Base-by-base conservation (phyloP, 2,329 filamentous ascomycete species). In the Aspergillus sp. region DNA sequence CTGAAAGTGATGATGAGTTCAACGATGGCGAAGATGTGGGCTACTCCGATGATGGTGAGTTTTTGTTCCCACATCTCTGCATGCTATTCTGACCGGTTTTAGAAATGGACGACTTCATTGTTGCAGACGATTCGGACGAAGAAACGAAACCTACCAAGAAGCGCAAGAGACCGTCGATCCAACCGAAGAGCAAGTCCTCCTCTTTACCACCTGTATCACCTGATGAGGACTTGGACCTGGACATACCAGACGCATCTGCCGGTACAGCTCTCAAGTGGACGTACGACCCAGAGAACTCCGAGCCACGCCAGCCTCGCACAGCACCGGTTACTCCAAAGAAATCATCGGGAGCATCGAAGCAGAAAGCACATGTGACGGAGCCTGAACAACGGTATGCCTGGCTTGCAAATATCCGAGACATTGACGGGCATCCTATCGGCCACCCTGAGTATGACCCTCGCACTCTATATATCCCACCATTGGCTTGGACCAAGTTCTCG, bases 391-490 rank as follows among this genome's bases (percentile, higher is more conserved):
- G 95, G 62, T 96, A 99, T 71, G 78, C 90, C 11, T 99, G 95
- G 95, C 84, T 99, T 57, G 93, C 92, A 54, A 89, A 93, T 62
- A 84, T 95, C 60, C 81, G 84, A 66, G 95, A 99, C 74, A 91
- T 92, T 52, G 92, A 98, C 69, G 87, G 88, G 55, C 88, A 96
- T 70, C 84, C 88, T 0, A 85, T 86, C 0, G 88, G 85, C 8
- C 87, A 97, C 74, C 89, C 93, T 0, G 94, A 99, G 59, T 96
- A 94, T 69, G 93, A 99, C 69, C 91, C 92, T 8, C 85, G 91
- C 19, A 96, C 92, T 0, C 84, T 99, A n/a, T 96, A 89, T 75
- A 90, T 99, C 36, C 95, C 95, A 0, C 90, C 91, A 0, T 73
- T 82, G 36, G 91, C 92, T 0, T 96, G 89, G 88, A 79, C 80